Evolutionary conservation across 179 eudicot species (phyloP).

Genomic region (Amaranthus tricolor): DNA sequence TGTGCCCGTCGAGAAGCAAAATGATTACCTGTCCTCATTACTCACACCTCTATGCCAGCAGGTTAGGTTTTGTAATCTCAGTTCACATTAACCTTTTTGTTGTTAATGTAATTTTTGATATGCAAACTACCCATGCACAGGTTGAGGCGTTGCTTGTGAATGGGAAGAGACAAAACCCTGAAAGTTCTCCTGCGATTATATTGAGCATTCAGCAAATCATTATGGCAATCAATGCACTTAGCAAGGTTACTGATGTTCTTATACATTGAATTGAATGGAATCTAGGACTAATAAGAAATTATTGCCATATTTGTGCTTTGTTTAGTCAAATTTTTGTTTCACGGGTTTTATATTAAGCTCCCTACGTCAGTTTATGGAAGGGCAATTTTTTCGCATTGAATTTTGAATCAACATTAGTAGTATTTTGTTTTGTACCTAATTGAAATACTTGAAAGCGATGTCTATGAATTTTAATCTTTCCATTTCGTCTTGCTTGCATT

Average conservation of each 20-base stretch:
- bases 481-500: not conserved
- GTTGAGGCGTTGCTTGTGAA: conserved; percentile 59
- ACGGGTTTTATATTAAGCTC: not conserved
- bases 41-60: conserved; percentile 94
- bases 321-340: not conserved
- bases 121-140: conserved; percentile 34
- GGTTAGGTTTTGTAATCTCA: conserved; percentile 39
- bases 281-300: not conserved
- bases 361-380: not conserved
- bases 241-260: conserved; percentile 66
- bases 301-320: not conserved
- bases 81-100: not conserved
- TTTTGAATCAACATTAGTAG: not conserved
- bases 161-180: conserved; percentile 52
- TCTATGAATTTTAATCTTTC: conserved; percentile 1
- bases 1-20: conserved; percentile 76
- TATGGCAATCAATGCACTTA: conserved; percentile 92
- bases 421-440: not conserved
- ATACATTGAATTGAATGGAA: not conserved
- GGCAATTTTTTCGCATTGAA: not conserved
- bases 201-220: conserved; percentile 70
- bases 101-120: not conserved
- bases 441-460: not conserved
- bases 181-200: conserved; percentile 52
- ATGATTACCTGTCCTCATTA: conserved; percentile 73